Evolutionary conservation across 2,329 filamentous ascomycete genomes (phyloP).

Genomic region (Hymenoscyphus fructigenus): DNA sequence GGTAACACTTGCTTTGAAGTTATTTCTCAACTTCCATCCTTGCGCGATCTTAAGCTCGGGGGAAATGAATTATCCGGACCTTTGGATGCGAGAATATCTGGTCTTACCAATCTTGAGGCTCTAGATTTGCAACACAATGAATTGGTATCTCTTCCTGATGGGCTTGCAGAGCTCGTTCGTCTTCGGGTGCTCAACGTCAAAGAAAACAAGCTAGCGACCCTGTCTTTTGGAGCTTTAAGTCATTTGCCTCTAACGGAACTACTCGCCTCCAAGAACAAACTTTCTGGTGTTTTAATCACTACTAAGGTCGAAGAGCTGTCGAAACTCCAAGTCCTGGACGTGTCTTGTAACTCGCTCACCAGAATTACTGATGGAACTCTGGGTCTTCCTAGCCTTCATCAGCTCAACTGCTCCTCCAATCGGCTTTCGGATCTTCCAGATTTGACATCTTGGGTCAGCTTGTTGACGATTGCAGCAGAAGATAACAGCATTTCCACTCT

Average conservation of each 20-base stretch:
- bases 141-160: slow-evolving; percentile 67
- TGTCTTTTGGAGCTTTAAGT: slow-evolving; percentile 70
- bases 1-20: slow-evolving; percentile 69
- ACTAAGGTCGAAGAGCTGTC: slow-evolving; percentile 57
- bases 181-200: slow-evolving; percentile 77
- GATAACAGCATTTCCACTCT: slow-evolving; percentile 77
- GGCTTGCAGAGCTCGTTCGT: slow-evolving; percentile 63
- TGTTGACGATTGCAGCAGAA: slow-evolving; percentile 73
- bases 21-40: slow-evolving; percentile 67
- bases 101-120: slow-evolving; percentile 69
- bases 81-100: slow-evolving; percentile 61
- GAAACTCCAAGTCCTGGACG: slow-evolving; percentile 71
- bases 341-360: slow-evolving; percentile 72
- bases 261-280: slow-evolving; percentile 72
- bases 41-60: slow-evolving; percentile 79
- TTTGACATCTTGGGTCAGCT: slow-evolving; percentile 68
- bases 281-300: slow-evolving; percentile 71
- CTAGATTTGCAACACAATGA: slow-evolving; percentile 82
- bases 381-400: slow-evolving; percentile 66
- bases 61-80: slow-evolving; percentile 73
- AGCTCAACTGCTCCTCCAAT: slow-evolving; percentile 78
- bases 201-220: slow-evolving; percentile 70
- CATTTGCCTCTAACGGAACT: slow-evolving; percentile 72
- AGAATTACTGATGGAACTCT: slow-evolving; percentile 30
- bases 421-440: slow-evolving; percentile 71